These are phyloP conservation scores for Mortierella sp. DNA, from an alignment of 371 early-diverging fungal species.

Conservation along the genomic window DNA sequence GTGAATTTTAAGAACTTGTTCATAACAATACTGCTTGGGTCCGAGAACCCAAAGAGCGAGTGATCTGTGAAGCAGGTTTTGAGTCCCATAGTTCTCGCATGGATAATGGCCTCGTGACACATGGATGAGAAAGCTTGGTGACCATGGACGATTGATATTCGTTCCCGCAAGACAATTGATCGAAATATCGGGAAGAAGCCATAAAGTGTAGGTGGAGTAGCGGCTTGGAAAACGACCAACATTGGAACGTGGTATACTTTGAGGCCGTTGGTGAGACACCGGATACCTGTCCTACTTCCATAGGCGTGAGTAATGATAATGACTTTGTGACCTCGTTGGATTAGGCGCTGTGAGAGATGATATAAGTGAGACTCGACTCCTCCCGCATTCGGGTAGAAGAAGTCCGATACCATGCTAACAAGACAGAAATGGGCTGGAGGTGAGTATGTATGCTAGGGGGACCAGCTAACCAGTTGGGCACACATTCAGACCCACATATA, in stretches of 20 bases:
- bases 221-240: slow-evolving; percentile 88
- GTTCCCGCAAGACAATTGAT: slow-evolving; percentile 92
- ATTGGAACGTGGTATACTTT: slow-evolving; percentile 98
- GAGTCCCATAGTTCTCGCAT: slow-evolving; percentile 96
- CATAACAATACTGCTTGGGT: slow-evolving; percentile 92
- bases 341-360: slow-evolving; percentile 91
- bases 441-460: background rate
- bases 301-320: slow-evolving; percentile 94
- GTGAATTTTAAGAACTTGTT: slow-evolving; percentile 97
- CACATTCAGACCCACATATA: background rate
- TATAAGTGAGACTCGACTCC: slow-evolving; percentile 99
- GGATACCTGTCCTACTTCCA: slow-evolving; percentile 87
- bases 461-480: background rate
- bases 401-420: slow-evolving; percentile 93
- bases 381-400: slow-evolving; percentile 98
- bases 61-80: slow-evolving; percentile 99
- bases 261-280: slow-evolving; percentile 94
- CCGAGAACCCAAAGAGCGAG: slow-evolving; percentile 97
- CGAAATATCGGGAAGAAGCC: slow-evolving; percentile 93
- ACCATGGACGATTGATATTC: slow-evolving; percentile 97
- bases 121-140: slow-evolving; percentile 97
- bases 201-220: slow-evolving; percentile 95
- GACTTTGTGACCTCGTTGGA: slow-evolving; percentile 94
- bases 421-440: background rate
- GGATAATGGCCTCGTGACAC: slow-evolving; percentile 97